These are phyloP conservation scores for Metrosideros polymorpha DNA, from an alignment of 441 rosid genomes.

Conservation along the genomic window DNA sequence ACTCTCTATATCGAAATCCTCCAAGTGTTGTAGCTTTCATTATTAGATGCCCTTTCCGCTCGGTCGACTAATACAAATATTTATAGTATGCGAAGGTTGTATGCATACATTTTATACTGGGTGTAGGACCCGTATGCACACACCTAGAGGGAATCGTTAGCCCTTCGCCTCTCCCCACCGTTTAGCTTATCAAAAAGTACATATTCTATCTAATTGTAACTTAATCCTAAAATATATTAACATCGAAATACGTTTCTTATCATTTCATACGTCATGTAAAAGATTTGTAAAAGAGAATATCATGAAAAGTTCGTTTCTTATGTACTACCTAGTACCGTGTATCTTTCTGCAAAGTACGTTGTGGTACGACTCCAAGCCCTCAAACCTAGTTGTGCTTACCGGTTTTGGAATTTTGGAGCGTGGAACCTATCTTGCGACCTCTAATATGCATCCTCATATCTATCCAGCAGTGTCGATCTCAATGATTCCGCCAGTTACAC, in stretches of 20 bases:
- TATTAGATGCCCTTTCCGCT: background rate
- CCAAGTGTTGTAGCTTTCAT: background rate
- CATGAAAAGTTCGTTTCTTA: background rate
- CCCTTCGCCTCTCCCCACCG: background rate
- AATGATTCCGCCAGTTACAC: background rate
- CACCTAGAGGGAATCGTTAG: background rate
- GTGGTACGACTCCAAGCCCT: background rate
- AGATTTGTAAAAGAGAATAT: background rate
- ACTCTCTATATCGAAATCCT: background rate
- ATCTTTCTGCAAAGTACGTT: background rate
- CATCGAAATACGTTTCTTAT: background rate
- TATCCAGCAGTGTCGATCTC: background rate
- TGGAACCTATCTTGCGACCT: background rate
- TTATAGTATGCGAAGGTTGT: background rate
- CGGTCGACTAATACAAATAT: background rate
- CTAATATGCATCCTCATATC: background rate
- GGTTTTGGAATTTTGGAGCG: background rate
- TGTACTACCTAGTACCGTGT: background rate
- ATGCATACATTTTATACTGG: background rate
- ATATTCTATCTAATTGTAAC: background rate
- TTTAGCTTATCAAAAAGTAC: background rate
- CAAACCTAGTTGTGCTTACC: background rate
- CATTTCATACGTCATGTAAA: background rate
- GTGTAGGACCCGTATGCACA: background rate
- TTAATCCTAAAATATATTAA: background rate